These are phyloP conservation scores for Mucor sp. DNA, from an alignment of 371 early-diverging fungal genomes.

Conservation along the genomic window DNA sequence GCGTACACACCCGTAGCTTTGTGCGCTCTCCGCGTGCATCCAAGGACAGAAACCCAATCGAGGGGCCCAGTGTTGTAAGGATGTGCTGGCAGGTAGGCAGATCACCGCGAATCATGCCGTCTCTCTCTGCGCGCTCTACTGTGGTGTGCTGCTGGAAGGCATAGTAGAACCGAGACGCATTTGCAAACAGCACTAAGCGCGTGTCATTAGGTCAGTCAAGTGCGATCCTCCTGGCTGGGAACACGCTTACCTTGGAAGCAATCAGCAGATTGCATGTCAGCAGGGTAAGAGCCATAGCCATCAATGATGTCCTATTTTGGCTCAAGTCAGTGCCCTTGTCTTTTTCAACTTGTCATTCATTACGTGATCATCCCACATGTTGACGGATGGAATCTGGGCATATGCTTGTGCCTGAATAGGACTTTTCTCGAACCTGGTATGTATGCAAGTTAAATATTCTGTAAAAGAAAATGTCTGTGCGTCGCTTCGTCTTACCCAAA, in stretches of 20 bases:
- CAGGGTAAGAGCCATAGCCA: slow-evolving; percentile 86
- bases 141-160: slow-evolving; percentile 88
- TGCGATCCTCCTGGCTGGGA: not conserved
- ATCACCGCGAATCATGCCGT: slow-evolving; percentile 52
- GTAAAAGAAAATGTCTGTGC: not conserved
- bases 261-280: slow-evolving; percentile 66
- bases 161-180: slow-evolving; percentile 79
- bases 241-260: slow-evolving; percentile 29
- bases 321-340: too few species aligned
- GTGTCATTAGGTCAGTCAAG: not conserved
- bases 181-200: slow-evolving; percentile 29
- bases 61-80: slow-evolving; percentile 65
- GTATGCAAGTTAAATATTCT: not conserved
- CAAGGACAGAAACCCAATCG: slow-evolving; percentile 64
- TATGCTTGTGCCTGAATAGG: slow-evolving; percentile 63
- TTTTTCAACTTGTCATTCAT: not conserved
- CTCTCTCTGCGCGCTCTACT: slow-evolving; percentile 51
- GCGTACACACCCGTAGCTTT: slow-evolving; percentile 61
- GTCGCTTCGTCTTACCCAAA: slow-evolving; percentile 51
- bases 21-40: slow-evolving; percentile 84
- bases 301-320: slow-evolving; percentile 61
- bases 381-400: slow-evolving; percentile 73
- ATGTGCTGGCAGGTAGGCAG: slow-evolving; percentile 32
- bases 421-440: slow-evolving; percentile 31
- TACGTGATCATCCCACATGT: slow-evolving; percentile 86